Conservation (phyloP, 129 eudicot species). For the Helianthus tuberosus region DNA sequence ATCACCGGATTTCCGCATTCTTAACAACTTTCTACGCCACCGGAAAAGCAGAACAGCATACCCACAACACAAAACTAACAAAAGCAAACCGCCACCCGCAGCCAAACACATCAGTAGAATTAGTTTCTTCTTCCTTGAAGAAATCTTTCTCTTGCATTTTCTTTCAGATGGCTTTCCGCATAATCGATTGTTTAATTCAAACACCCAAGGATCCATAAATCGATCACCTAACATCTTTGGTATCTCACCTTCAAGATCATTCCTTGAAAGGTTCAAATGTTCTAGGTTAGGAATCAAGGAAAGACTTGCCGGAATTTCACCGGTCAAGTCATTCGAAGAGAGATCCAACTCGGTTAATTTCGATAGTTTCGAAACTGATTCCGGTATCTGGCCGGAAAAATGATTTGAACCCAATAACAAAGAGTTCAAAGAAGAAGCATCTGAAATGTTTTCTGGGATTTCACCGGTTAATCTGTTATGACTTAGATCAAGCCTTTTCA, state of each 20-base stretch:
- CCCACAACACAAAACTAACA: slow-evolving; percentile 63
- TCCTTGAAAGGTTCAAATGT: slow-evolving; percentile 53
- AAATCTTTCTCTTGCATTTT: slow-evolving; percentile 43
- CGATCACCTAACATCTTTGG: slow-evolving; percentile 49
- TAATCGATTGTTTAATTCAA: slow-evolving; percentile 46
- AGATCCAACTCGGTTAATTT: slow-evolving; percentile 53
- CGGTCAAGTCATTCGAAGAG: slow-evolving; percentile 61
- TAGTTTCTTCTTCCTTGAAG: slow-evolving; percentile 45
- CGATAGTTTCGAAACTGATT: slow-evolving; percentile 44
- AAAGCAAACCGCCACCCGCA: slow-evolving; percentile 42
- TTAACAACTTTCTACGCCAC: slow-evolving; percentile 60
- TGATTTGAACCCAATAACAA: too few species aligned
- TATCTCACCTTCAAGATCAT: slow-evolving; percentile 75
- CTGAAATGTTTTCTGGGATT: slow-evolving; percentile 34
- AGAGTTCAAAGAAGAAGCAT: too few species aligned
- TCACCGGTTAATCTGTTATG: slow-evolving; percentile 57
- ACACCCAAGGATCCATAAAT: slow-evolving; percentile 66
- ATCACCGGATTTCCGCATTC: slow-evolving; percentile 44
- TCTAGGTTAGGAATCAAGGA: slow-evolving; percentile 43
- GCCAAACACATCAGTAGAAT: slow-evolving; percentile 59
- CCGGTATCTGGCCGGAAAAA: slow-evolving; percentile 9
- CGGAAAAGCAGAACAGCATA: slow-evolving; percentile 51
- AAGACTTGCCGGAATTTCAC: slow-evolving; percentile 61
- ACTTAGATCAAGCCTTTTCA: slow-evolving; percentile 61
- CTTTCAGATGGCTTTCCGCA: slow-evolving; percentile 69